Percentiles rank a stretch among this genome's conserved stretches.
Evolutionary conservation across 495 filamentous ascomycete genomes (phyloP).

Genomic region (Penicillium odoratum): DNA sequence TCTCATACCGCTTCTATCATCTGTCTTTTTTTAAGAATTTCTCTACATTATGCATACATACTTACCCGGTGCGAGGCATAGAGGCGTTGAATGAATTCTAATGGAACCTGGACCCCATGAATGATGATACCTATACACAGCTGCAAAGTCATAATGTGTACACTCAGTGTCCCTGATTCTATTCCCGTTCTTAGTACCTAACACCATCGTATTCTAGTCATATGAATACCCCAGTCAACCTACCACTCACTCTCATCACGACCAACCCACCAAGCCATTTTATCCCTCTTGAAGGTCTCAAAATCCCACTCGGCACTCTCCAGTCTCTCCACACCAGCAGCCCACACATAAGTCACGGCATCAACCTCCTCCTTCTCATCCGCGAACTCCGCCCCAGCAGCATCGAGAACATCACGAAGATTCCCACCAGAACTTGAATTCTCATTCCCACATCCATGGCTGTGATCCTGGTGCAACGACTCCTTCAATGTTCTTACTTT

Average conservation of each 20-base stretch:
- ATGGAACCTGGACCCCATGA: neutral
- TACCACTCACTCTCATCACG: conserved; percentile 42
- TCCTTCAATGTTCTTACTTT: conserved; percentile 54
- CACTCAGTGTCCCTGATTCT: neutral
- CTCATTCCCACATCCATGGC: neutral
- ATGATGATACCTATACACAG: neutral
- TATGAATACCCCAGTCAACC: conserved; percentile 2
- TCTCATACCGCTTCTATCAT: neutral
- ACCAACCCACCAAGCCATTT: conserved; percentile 57
- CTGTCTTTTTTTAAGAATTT: neutral
- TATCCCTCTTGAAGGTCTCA: conserved; percentile 68
- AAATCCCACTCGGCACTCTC: conserved; percentile 81
- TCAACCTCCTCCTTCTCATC: conserved; percentile 54
- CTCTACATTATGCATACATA: neutral
- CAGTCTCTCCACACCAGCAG: conserved; percentile 43
- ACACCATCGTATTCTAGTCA: neutral
- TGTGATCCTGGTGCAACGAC: conserved; percentile 21
- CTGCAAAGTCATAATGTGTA: neutral
- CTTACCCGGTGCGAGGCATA: neutral
- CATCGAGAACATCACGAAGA: conserved; percentile 34
- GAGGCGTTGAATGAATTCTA: neutral
- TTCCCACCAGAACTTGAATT: conserved; percentile 17
- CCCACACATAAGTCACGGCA: conserved; percentile 79
- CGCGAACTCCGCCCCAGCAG: conserved; percentile 28
- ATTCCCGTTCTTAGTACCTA: neutral